phyloP scores from a whole-genome alignment of 2,329 filamentous ascomycete species.

The Pyricularia pennisetigena region DNA sequence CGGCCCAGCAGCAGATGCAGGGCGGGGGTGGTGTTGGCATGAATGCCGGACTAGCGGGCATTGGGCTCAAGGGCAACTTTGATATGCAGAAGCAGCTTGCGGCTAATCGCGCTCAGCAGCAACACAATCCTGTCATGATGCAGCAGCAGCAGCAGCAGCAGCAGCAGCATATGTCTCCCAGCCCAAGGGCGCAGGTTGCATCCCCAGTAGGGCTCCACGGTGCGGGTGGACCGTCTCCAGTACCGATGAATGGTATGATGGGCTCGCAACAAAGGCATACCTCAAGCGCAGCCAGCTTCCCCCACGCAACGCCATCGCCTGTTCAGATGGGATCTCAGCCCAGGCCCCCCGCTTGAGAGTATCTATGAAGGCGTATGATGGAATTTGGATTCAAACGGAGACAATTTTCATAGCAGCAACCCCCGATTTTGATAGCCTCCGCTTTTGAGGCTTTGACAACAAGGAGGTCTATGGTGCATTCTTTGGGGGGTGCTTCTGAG shows the following conservation, averaged over 20 bases:
- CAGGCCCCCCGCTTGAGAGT: not conserved
- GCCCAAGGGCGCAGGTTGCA: constrained; percentile 1
- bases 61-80: constrained; percentile 23
- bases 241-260: constrained; percentile 11
- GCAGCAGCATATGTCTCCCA: constrained; percentile 4
- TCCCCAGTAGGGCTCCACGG: constrained; percentile 1
- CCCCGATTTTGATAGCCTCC: not conserved
- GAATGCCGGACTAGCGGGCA: constrained; percentile 24
- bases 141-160: constrained; percentile 8
- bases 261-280: constrained; percentile 5
- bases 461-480: not conserved
- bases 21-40: constrained; percentile 18
- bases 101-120: constrained; percentile 17
- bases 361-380: too few species aligned
- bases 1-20: constrained; percentile 30
- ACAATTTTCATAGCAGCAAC: not conserved
- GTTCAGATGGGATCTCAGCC: constrained; percentile 1
- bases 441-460: not conserved
- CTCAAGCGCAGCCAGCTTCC: constrained; percentile 11
- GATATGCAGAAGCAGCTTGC: constrained; percentile 24
- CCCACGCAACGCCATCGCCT: constrained; percentile 1
- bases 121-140: not conserved
- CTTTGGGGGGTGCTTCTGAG: not conserved
- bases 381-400: not conserved
- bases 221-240: constrained; percentile 3